Percentiles rank a stretch among this genome's conserved stretches.
These are phyloP conservation scores for Cyphellophora attinorum DNA, from an alignment of 2,329 filamentous ascomycete species.

Conservation along the genomic window DNA sequence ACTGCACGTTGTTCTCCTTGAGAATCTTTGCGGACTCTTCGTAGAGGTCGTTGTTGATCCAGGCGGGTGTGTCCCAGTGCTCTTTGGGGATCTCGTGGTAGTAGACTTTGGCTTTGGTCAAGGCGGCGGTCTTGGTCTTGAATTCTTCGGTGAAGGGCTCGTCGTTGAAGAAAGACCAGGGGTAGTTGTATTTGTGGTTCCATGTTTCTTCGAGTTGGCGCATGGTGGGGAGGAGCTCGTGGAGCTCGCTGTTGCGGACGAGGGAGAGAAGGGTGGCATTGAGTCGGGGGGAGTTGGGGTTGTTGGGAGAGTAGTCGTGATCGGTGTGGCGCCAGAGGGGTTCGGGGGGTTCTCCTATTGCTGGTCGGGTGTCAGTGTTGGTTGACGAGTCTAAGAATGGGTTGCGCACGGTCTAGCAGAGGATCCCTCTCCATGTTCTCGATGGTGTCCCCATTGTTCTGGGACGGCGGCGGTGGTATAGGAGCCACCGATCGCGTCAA, in stretches of 20 bases:
- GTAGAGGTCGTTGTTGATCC: constrained; percentile 86
- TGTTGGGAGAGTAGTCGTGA: constrained; percentile 68
- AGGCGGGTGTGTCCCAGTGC: constrained; percentile 84
- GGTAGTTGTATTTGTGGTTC: constrained; percentile 99
- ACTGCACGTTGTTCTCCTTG: constrained; percentile 78
- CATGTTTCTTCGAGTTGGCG: constrained; percentile 83
- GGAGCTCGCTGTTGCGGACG: constrained; percentile 83
- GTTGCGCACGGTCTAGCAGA: constrained; percentile 72
- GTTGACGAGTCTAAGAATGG: constrained; percentile 75
- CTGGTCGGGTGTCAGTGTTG: constrained; percentile 37
- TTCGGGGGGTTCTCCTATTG: constrained; percentile 73
- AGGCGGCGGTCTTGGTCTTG: constrained; percentile 67
- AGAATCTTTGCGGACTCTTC: constrained; percentile 74
- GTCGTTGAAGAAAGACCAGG: constrained; percentile 99
- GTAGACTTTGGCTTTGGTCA: constrained; percentile 77
- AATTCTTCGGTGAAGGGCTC: constrained; percentile 89
- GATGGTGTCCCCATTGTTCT: constrained; percentile 32
- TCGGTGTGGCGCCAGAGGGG: constrained; percentile 62
- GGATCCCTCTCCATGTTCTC: constrained; percentile 65
- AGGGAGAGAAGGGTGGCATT: constrained; percentile 87
- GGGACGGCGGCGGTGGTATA: constrained; percentile 20
- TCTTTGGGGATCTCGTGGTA: constrained; percentile 64
- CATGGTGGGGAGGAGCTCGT: constrained; percentile 81
- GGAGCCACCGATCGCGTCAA: constrained; percentile 50
- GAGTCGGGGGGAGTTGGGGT: constrained; percentile 69